A percentile compares a stretch with the other conserved stretches of the same genome.
phyloP scores from a whole-genome alignment of 139 green algal genomes.

The Chlamydomonas sp. region DNA sequence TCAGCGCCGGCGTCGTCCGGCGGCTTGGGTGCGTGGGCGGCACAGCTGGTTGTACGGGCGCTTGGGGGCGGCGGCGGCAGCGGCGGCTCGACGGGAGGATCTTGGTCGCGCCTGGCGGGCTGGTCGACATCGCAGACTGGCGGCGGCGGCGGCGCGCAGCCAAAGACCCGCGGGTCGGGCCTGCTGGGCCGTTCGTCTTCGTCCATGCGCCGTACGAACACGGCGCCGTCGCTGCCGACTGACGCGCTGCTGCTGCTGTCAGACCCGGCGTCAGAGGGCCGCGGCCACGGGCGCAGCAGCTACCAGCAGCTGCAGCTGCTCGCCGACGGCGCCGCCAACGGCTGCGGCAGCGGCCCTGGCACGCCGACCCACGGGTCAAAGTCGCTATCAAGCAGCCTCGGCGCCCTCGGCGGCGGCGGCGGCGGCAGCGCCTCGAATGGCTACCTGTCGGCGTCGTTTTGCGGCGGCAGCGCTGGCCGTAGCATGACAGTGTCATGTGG shows the following conservation, averaged over 20 bases:
- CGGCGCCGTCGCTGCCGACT: not conserved
- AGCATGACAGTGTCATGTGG: no score
- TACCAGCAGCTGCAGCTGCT: constrained; percentile 22
- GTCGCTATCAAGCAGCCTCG: no score
- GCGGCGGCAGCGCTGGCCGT: no score
- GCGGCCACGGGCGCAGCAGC: constrained; percentile 10
- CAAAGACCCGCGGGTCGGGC: no score
- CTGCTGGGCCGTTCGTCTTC: no score
- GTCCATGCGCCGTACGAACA: constrained; percentile 7
- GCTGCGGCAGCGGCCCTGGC: not conserved
- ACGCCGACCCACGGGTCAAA: no score
- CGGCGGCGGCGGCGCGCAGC: not conserved
- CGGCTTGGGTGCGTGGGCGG: not conserved
- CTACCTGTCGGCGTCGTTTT: no score
- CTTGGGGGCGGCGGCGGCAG: not conserved
- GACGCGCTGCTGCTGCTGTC: constrained; percentile 23
- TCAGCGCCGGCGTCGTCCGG: no score
- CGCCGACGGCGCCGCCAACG: not conserved
- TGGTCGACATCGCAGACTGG: not conserved
- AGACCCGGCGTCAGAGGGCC: constrained; percentile 3
- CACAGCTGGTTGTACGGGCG: not conserved
- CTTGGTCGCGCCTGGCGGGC: not conserved
- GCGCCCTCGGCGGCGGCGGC: not conserved
- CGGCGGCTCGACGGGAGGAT: not conserved
- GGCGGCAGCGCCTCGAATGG: no score